phyloP scores from a whole-genome alignment of 306 rosid species.

The Ziziphus jujuba region DNA sequence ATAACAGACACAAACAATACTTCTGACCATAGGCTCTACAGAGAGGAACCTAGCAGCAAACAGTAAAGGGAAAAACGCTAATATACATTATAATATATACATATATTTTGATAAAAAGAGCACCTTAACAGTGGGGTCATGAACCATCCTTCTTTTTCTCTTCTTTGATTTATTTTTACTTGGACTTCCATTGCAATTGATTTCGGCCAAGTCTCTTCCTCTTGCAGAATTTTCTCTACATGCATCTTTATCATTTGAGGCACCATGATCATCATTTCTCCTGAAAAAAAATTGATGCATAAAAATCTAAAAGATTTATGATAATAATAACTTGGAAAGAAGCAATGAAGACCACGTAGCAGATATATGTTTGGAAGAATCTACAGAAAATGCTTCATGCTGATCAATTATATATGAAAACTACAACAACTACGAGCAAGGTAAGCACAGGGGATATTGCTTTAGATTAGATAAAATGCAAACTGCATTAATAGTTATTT shows the following conservation, averaged over 20 bases:
- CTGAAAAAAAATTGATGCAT: conserved; percentile 1
- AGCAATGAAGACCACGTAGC: background rate
- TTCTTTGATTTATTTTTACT: background rate
- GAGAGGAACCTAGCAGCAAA: background rate
- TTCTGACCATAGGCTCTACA: too few relatives aligned
- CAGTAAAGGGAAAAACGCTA: background rate
- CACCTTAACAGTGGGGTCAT: background rate
- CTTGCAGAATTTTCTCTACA: background rate
- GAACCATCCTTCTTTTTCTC: background rate
- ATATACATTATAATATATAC: background rate
- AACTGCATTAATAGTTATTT: too few relatives aligned
- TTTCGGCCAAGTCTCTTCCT: background rate
- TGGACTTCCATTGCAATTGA: background rate
- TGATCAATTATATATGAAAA: background rate
- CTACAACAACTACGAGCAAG: background rate
- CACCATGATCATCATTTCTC: background rate
- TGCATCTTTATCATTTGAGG: background rate
- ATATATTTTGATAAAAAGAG: background rate
- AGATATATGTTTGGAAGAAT: background rate
- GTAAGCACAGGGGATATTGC: background rate
- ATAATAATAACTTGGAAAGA: background rate
- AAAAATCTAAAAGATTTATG: background rate
- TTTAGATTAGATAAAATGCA: too few relatives aligned
- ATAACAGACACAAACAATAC: too few relatives aligned
- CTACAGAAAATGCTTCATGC: background rate